Conservation (phyloP, 106 monocot genomes). For the Amphibolis antarctica region DNA sequence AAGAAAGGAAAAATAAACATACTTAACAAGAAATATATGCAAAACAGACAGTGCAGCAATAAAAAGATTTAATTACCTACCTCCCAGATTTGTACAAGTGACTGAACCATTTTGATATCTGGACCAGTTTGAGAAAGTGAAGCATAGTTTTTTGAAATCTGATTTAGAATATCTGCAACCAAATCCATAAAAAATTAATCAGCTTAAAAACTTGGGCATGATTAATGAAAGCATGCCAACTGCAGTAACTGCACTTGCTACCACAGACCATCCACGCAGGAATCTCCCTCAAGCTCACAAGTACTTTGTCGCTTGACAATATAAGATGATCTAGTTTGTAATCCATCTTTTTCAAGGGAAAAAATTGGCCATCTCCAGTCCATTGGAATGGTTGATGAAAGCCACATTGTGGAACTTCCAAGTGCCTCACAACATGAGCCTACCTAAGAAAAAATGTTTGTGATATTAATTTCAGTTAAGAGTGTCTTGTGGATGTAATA, state of each 20-base stretch:
- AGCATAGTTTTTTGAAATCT: slow-evolving; percentile 63
- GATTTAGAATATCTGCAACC: slow-evolving; percentile 69
- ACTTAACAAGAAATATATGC: neutral
- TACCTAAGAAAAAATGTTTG: slow-evolving; percentile 32
- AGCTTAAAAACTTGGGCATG: neutral
- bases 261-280: slow-evolving; percentile 58
- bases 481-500: neutral
- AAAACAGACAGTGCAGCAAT: neutral
- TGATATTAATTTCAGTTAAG: neutral
- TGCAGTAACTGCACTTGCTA: neutral
- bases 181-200: neutral
- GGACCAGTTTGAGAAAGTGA: slow-evolving; percentile 72
- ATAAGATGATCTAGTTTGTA: slow-evolving; percentile 8
- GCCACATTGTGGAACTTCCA: slow-evolving; percentile 37
- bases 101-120: slow-evolving; percentile 84
- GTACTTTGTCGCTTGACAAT: slow-evolving; percentile 58
- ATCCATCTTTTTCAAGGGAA: slow-evolving; percentile 6
- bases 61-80: slow-evolving; percentile 26
- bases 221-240: neutral
- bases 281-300: slow-evolving; percentile 73
- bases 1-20: slow-evolving; percentile 4
- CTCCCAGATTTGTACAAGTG: slow-evolving; percentile 92
- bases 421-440: slow-evolving; percentile 20
- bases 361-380: slow-evolving; percentile 33
- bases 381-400: slow-evolving; percentile 50